Percentiles rank a stretch among this genome's conserved stretches.
Conservation (phyloP, 2,329 filamentous ascomycete species). For the Tolypocladium ophioglossoides region DNA sequence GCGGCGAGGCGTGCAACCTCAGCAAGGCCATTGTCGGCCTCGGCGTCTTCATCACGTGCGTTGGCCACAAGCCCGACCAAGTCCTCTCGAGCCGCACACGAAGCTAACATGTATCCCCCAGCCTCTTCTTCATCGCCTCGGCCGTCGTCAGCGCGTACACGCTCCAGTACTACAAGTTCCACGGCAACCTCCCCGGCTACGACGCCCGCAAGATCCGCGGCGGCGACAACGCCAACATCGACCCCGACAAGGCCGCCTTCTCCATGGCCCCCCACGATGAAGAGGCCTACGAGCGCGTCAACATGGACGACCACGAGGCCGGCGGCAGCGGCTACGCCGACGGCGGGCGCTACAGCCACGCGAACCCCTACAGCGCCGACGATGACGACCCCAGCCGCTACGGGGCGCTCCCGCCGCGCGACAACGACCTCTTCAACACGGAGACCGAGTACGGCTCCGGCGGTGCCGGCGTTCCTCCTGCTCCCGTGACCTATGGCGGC, state of each 20-base stretch:
- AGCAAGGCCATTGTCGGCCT: constrained; percentile 54
- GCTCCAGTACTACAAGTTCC: constrained; percentile 49
- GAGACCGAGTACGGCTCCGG: constrained; percentile 37
- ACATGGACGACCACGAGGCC: constrained; percentile 42
- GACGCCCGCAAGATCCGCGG: constrained; percentile 34
- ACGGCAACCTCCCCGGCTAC: constrained; percentile 52
- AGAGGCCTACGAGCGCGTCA: constrained; percentile 52
- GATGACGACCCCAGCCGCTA: constrained; percentile 30
- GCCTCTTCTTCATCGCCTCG: constrained; percentile 43
- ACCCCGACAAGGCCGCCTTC: constrained; percentile 60
- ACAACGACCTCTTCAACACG: constrained; percentile 36
- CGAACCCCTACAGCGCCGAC: constrained; percentile 26
- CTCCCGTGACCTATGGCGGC: constrained; percentile 17
- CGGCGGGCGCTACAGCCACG: constrained; percentile 23
- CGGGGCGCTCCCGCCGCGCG: constrained; percentile 24
- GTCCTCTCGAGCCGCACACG: not conserved
- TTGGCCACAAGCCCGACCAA: constrained; percentile 1
- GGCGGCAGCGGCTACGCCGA: constrained; percentile 18
- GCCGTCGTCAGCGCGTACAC: constrained; percentile 49
- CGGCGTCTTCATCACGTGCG: constrained; percentile 53
- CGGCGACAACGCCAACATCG: constrained; percentile 39
- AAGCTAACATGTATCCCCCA: constrained; percentile 14
- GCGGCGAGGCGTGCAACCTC: constrained; percentile 44
- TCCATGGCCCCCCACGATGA: constrained; percentile 57
- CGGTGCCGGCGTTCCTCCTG: constrained; percentile 12